These are phyloP conservation scores for Trichosporon asahii DNA, from an alignment of 1,284 basidiomycete species.

Conservation along the genomic window DNA sequence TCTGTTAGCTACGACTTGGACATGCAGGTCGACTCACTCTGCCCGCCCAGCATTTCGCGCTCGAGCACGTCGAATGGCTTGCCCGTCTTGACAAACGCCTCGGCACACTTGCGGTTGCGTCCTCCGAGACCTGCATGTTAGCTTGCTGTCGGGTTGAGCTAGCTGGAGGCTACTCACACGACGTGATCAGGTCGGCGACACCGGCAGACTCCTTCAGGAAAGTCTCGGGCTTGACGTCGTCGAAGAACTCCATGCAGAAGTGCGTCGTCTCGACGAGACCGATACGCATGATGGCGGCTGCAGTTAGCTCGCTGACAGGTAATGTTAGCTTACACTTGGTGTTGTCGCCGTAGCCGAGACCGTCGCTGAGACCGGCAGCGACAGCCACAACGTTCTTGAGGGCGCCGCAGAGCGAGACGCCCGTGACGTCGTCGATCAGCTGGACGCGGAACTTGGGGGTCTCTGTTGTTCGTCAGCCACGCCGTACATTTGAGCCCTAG, in stretches of 20 bases:
- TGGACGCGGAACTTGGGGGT: conserved; percentile 57
- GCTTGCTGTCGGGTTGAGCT: no score
- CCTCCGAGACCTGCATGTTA: conserved; percentile 54
- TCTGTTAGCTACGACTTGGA: no score
- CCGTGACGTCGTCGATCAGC: conserved; percentile 57
- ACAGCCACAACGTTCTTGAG: conserved; percentile 61
- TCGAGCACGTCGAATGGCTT: conserved; percentile 57
- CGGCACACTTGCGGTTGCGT: conserved; percentile 55
- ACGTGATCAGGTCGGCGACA: conserved; percentile 60
- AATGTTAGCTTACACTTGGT: conserved; percentile 56
- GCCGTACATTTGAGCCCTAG: neutral
- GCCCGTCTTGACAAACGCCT: conserved; percentile 56
- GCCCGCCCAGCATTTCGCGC: conserved; percentile 58
- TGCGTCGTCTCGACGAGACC: conserved; percentile 56
- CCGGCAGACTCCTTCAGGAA: conserved; percentile 58
- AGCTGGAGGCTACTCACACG: conserved; percentile 54
- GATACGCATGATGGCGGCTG: conserved; percentile 59
- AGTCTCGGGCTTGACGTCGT: conserved; percentile 56
- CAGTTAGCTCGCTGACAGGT: no score
- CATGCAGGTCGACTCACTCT: conserved; percentile 55
- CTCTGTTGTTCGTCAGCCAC: conserved; percentile 28
- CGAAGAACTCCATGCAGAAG: conserved; percentile 58
- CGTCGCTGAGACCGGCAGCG: conserved; percentile 59
- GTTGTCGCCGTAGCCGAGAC: conserved; percentile 59
- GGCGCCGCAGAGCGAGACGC: conserved; percentile 59